A percentile compares a stretch with the other conserved stretches of the same genome.
These are phyloP conservation scores for Rosa persica DNA, from an alignment of 306 rosid genomes.

Conservation along the genomic window DNA sequence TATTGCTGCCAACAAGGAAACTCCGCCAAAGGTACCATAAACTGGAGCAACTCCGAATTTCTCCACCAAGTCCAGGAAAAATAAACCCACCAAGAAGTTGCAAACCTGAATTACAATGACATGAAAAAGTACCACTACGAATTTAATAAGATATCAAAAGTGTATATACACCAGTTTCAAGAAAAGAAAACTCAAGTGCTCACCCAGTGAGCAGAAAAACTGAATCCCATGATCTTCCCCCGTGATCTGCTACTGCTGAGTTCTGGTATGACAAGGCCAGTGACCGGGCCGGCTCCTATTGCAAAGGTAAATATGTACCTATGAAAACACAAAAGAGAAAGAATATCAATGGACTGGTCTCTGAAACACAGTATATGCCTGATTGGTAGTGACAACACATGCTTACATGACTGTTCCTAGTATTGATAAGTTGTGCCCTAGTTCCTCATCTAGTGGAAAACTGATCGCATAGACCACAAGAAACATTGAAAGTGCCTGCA, in stretches of 20 bases:
- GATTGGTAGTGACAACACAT: constrained; percentile 18
- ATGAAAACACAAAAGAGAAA: constrained; percentile 11
- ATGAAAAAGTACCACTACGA: background rate
- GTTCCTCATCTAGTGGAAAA: constrained; percentile 61
- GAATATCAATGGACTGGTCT: constrained; percentile 3
- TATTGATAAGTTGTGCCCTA: constrained; percentile 64
- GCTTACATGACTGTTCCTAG: constrained; percentile 80
- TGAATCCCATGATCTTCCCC: constrained; percentile 87
- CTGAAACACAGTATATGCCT: background rate
- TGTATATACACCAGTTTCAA: background rate
- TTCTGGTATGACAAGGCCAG: constrained; percentile 86
- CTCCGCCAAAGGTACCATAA: constrained; percentile 68
- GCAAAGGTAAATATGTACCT: constrained; percentile 89
- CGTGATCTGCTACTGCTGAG: constrained; percentile 83
- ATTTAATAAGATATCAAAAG: background rate
- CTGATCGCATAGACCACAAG: constrained; percentile 54
- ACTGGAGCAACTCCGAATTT: constrained; percentile 80
- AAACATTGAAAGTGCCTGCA: constrained; percentile 80
- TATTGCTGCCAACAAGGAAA: constrained; percentile 69
- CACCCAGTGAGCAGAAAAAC: constrained; percentile 87
- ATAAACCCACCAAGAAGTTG: constrained; percentile 84
- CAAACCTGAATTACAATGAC: constrained; percentile 50
- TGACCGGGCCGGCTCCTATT: constrained; percentile 88
- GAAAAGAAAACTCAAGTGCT: constrained; percentile 19
- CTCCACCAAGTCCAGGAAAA: constrained; percentile 80